A percentile compares a stretch with the other conserved stretches of the same genome.
Evolutionary conservation across 345 rosid genomes (phyloP).

Genomic region (Syzygium aromaticum): DNA sequence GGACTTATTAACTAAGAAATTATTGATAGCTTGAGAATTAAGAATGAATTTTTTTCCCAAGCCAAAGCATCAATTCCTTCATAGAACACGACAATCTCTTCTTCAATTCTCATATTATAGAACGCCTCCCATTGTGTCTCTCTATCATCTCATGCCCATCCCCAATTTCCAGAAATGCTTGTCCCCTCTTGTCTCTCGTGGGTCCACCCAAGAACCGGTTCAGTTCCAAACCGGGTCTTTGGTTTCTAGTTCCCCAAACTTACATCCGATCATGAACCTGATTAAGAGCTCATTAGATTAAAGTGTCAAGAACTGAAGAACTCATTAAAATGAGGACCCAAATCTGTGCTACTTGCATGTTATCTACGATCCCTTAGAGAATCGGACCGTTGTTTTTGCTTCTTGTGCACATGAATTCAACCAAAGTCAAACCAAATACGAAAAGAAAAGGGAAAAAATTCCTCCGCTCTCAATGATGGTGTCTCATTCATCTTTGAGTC

Average conservation of each 20-base stretch:
- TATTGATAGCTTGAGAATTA: not conserved
- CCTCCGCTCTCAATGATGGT: not conserved
- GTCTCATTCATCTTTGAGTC: not conserved
- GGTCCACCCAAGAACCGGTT: not conserved
- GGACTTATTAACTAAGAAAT: not conserved
- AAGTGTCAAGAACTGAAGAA: not conserved
- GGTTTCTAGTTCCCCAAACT: not conserved
- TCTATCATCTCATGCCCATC: not conserved
- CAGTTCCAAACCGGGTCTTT: rapidly evolving
- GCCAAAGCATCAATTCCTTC: not conserved
- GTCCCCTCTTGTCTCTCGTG: rapidly evolving
- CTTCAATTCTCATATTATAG: not conserved
- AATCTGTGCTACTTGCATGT: not conserved
- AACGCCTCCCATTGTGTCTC: not conserved
- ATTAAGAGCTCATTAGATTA: not conserved
- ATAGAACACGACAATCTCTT: rapidly evolving
- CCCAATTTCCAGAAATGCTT: not conserved
- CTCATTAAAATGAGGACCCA: not conserved
- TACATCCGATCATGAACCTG: rapidly evolving
- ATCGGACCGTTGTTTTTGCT: not conserved
- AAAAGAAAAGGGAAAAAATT: not conserved
- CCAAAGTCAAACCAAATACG: not conserved
- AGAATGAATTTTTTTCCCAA: rapidly evolving
- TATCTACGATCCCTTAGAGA: not conserved
- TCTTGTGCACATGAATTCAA: not conserved